Conservation (phyloP, 2,329 filamentous ascomycete genomes). For the Endoconidiophora polonica region DNA sequence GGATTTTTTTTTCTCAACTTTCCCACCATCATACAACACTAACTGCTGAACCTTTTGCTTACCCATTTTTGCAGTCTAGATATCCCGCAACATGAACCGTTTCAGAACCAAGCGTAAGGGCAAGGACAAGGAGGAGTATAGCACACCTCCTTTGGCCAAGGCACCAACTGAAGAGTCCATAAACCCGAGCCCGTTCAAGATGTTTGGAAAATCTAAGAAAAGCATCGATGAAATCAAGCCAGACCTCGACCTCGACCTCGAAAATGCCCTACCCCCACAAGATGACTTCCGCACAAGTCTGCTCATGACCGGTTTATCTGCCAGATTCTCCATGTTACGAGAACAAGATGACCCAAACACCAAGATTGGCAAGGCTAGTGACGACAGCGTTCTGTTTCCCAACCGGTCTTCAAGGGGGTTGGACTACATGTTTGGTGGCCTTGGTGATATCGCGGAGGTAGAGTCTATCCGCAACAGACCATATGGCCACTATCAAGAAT, state of each 20-base stretch:
- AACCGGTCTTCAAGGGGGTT: constrained; percentile 57
- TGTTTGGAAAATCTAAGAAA: constrained; percentile 41
- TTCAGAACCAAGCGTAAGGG: constrained; percentile 59
- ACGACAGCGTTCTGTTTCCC: constrained; percentile 78
- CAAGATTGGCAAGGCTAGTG: constrained; percentile 81
- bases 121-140: constrained; percentile 39
- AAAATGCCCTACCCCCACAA: constrained; percentile 55
- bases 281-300: constrained; percentile 93
- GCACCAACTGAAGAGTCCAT: constrained; percentile 35
- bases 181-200: constrained; percentile 30
- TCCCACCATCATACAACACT: background rate
- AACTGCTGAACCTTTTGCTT: background rate
- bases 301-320: constrained; percentile 86
- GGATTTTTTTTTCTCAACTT: background rate
- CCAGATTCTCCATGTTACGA: constrained; percentile 88
- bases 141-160: constrained; percentile 20
- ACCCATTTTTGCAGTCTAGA: background rate
- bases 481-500: constrained; percentile 46
- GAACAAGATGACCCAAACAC: constrained; percentile 87
- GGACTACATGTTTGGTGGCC: constrained; percentile 46
- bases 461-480: constrained; percentile 56
- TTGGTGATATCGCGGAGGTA: constrained; percentile 74
- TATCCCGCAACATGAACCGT: constrained; percentile 46
- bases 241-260: constrained; percentile 47
- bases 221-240: constrained; percentile 38